These are phyloP conservation scores for Mayamaea pseudoterrestris DNA, from an alignment of 108 stramenopile species.

Conservation along the genomic window DNA sequence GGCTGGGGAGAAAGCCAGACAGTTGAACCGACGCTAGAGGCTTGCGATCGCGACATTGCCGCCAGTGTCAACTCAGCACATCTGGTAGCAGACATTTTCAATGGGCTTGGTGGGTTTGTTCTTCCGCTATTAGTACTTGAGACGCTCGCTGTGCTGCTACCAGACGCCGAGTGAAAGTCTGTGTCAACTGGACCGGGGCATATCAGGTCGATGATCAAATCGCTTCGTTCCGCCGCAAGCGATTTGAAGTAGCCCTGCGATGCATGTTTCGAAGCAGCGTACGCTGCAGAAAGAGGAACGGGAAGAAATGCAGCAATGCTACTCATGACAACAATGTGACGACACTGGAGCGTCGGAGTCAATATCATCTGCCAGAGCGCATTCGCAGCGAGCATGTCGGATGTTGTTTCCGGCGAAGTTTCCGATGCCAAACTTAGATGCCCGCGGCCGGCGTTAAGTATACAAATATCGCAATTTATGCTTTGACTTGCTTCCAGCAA, in stretches of 20 bases:
- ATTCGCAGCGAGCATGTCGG: constrained; percentile 25
- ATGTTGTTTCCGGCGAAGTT: constrained; percentile 7
- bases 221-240: constrained; percentile 31
- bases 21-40: constrained; percentile 9
- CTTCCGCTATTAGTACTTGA: background rate
- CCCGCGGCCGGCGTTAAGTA: constrained; percentile 33
- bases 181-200: constrained; percentile 60
- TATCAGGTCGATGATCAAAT: constrained; percentile 35
- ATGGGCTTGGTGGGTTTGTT: constrained; percentile 3
- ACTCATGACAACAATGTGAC: constrained; percentile 38
- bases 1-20: constrained; percentile 52
- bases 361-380: constrained; percentile 25
- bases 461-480: constrained; percentile 2
- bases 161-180: constrained; percentile 14
- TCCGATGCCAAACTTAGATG: constrained; percentile 14
- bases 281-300: constrained; percentile 48
- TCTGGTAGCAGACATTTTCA: constrained; percentile 49
- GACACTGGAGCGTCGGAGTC: constrained; percentile 14
- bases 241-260: constrained; percentile 49
- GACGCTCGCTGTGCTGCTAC: constrained; percentile 3
- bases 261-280: constrained; percentile 57
- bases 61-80: constrained; percentile 32
- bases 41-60: constrained; percentile 4
- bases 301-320: constrained; percentile 42
- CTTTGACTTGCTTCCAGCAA: too few species aligned